A percentile compares a stretch with the other conserved stretches of the same genome.
Evolutionary conservation across 1,284 basidiomycete species (phyloP).

Genomic region (Malassezia nana): DNA sequence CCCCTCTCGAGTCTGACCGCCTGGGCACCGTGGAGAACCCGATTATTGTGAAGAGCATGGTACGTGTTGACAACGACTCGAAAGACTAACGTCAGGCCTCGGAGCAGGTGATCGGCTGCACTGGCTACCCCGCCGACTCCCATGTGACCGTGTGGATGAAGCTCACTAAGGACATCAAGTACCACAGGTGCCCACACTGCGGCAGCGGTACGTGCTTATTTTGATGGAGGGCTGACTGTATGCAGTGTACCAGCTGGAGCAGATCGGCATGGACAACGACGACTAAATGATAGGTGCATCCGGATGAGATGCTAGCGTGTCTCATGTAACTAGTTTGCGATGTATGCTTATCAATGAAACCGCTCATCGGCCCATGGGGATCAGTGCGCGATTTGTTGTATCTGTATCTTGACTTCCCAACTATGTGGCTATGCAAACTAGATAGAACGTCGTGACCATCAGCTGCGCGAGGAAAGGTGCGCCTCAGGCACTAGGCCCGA

Average conservation of each 20-base stretch:
- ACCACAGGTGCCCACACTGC: constrained; percentile 45
- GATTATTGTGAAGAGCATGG: constrained; percentile 74
- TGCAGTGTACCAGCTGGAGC: constrained; percentile 38
- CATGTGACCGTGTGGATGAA: constrained; percentile 46
- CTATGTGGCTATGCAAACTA: not conserved
- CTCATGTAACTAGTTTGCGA: constrained; percentile 1
- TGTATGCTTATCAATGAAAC: constrained; percentile 2
- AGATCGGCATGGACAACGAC: constrained; percentile 27
- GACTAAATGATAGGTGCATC: constrained; percentile 18
- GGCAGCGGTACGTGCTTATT: constrained; percentile 34
- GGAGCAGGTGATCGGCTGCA: constrained; percentile 42
- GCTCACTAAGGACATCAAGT: constrained; percentile 34
- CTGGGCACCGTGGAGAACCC: constrained; percentile 80
- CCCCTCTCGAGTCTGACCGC: constrained; percentile 72
- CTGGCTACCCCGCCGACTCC: constrained; percentile 43
- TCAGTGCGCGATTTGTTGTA: too few species aligned
- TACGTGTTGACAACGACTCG: constrained; percentile 52
- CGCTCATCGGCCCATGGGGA: not conserved
- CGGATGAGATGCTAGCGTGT: not conserved
- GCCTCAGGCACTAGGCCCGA: not conserved
- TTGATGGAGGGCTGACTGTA: not conserved
- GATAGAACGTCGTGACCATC: not conserved
- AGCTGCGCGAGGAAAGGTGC: not conserved
- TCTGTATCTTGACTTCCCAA: too few species aligned
- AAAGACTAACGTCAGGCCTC: constrained; percentile 23